Base-by-base conservation (phyloP, 495 filamentous ascomycete species). In the Letharia columbiana region DNA sequence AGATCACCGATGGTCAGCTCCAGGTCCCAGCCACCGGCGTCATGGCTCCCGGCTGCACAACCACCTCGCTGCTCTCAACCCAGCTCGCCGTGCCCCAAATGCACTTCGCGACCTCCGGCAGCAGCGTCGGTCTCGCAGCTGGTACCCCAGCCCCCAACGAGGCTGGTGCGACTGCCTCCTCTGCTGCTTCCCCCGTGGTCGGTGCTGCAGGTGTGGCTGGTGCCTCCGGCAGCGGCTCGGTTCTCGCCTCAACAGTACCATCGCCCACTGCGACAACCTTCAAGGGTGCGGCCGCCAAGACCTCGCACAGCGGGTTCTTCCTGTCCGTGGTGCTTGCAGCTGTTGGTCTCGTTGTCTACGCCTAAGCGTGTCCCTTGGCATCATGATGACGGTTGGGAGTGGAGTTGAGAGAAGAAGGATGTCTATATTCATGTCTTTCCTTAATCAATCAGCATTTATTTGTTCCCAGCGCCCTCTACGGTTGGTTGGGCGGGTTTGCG, bases 41-140 rank as follows among this genome's bases (percentile, higher is more conserved):
- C 23, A 64, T 80, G 77, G 71, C 84, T 77, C 70, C 82, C 52
- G 78, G 73, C 75, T 83, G 78, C 73, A 82, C 78, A 78, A 81
- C 77, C 70, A 82, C 81, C 60, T 74, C 79, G 28, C 68, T 74
- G 45, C 75, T 89, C 73, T 78, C 75, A 77, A 91, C 87, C 65
- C 76, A 76, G 68, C 73, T 89, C 69, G 87, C 85, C 57, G 86
- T 92, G 56, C 90, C 90, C n/a, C 86, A 89, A 73, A 84, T 92
- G 61, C 77, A 75, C 69, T 90, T 92, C 81, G 82, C 81, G 56
- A 91, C 88, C 56, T 72, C 68, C 18, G 74, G 73, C 47, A 80
- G 83, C 20, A 69, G 70, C 61, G 81, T 84, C 52, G 81, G 75
- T 33, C 69, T 85, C 49, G 77, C 82, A 1, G 84, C 85, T 23